phyloP scores from a whole-genome alignment of 176 grass and related monocot genomes.

The Chrysopogon serrulatus region DNA sequence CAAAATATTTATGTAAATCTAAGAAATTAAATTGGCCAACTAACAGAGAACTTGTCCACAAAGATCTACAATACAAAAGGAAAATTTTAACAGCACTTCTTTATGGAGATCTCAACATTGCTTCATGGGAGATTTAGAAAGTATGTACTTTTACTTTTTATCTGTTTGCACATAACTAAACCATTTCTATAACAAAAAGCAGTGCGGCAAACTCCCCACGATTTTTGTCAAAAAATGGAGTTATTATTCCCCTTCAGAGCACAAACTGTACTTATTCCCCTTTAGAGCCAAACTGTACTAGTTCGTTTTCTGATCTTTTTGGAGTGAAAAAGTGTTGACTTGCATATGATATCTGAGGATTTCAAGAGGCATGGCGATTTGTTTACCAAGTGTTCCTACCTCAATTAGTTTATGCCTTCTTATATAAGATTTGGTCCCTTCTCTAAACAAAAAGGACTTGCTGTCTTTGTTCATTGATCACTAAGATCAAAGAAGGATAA shows the following conservation, averaged over 20 bases:
- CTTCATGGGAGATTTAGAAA: not conserved
- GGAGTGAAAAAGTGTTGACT: not conserved
- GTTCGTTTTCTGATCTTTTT: not conserved
- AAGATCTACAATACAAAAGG: not conserved
- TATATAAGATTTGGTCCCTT: not conserved
- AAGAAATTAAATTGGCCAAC: constrained; percentile 18
- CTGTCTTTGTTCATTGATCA: not conserved
- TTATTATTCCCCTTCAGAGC: not conserved
- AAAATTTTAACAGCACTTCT: not conserved
- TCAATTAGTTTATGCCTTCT: not conserved
- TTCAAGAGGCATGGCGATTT: not conserved
- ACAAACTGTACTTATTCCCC: not conserved
- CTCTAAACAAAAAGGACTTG: not conserved
- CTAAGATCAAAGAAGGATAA: not conserved
- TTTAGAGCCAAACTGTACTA: not conserved
- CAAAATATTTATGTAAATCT: constrained; percentile 2
- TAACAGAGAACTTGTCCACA: not conserved
- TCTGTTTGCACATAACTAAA: not conserved
- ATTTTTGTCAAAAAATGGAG: not conserved
- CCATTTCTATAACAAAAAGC: not conserved
- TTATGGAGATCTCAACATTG: not conserved
- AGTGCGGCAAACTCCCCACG: too few species aligned
- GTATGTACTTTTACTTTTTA: not conserved
- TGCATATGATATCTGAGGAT: not conserved
- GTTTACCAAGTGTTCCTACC: not conserved